Conservation (phyloP, 2,329 filamentous ascomycete species). For the Penicillium olsonii region DNA sequence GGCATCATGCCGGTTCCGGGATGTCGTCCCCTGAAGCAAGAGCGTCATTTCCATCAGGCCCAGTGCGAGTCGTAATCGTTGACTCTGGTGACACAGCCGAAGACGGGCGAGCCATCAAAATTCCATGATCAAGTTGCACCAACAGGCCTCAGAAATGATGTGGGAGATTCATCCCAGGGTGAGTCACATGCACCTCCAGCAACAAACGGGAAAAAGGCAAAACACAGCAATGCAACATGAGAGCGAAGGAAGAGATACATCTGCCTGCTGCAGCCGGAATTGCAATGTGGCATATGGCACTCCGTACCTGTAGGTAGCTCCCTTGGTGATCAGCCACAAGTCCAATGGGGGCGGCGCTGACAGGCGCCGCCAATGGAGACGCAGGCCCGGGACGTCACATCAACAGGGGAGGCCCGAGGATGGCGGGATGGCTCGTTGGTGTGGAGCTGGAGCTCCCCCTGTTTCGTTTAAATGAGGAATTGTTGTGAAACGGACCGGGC, state of each 20-base stretch:
- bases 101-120: constrained; percentile 9
- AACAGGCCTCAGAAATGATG: constrained; percentile 3
- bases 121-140: constrained; percentile 15
- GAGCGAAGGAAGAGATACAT: neutral
- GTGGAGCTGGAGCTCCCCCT: neutral
- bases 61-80: constrained; percentile 3
- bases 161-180: neutral
- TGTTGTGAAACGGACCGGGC: neutral
- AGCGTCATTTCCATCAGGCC: constrained; percentile 15
- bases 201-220: neutral
- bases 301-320: neutral
- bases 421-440: constrained; percentile 15
- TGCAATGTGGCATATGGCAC: constrained; percentile 1
- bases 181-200: constrained; percentile 5
- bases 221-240: neutral
- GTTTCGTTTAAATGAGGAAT: constrained; percentile 2
- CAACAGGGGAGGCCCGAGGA: constrained; percentile 14
- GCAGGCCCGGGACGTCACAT: constrained; percentile 17
- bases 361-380: neutral
- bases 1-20: constrained; percentile 1
- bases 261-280: constrained; percentile 6
- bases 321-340: neutral
- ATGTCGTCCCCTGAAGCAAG: constrained; percentile 6
- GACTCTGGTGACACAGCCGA: constrained; percentile 15
- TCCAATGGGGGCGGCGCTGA: neutral